Base-by-base conservation (phyloP, 805 yeast species). In the Suhomyces vadensis region DNA sequence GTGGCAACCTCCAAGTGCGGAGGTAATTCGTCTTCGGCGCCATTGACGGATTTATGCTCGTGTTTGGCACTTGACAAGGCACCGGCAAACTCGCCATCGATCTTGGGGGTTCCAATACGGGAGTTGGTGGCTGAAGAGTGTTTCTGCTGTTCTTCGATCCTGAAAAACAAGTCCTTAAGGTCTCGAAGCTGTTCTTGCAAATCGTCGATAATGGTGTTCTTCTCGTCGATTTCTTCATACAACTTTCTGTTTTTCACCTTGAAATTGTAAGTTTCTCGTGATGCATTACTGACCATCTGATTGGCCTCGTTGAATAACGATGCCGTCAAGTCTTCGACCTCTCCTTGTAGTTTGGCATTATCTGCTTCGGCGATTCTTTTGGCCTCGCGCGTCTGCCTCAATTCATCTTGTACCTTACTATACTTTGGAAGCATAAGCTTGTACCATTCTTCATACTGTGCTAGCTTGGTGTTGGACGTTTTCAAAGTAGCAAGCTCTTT, bases 231-330 rank as follows among this genome's bases (percentile, higher is more conserved):
- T 50, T 71, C 76, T 53, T 71, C 76, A 35, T 60, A 55, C 38
- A 86, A 60, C 50, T 76, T 81, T 25, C 75, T 66, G 53, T 85
- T 85, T 51, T 82, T 79, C 39, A 78, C 63, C 53, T 82, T 81
- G 48, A 72, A 72, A 25, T 78, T 80, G 56, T 82, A 75, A 4
- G 83, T 77, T 44, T 83, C 85, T 42, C 80, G 73, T 47, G 87
- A 79, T 0, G 95, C 96, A 49, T 82, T 79, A 39, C 85, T 80
- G 5, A 88, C 96, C 87, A 87, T 87, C 39, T 77, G 75, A 58
- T 88, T 88, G 10, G 96, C 96, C 58, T 89, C 94, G 49, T 80
- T 85, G 58, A 88, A 88, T 24, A 88, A 65, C 1, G 90, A 80
- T 1, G 83, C 87, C 1, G 90, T 79, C 37, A 88, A 65, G 31